These are phyloP conservation scores for Lactarius evosmus DNA, from an alignment of 768 basidiomycete species.

Conservation along the genomic window DNA sequence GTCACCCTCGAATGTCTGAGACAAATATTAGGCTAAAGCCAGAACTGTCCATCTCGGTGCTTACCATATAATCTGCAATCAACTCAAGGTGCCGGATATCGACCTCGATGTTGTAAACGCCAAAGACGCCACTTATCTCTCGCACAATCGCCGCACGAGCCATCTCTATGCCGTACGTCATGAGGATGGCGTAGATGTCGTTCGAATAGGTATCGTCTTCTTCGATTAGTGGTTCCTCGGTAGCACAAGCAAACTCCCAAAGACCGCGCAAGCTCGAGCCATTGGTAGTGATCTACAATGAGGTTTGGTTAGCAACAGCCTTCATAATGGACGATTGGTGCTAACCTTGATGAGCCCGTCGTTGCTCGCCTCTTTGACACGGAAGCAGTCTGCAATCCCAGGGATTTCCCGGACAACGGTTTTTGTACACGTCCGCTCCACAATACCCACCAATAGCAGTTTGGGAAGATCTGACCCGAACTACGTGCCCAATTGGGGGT, in stretches of 20 bases:
- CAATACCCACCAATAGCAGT: conserved; percentile 86
- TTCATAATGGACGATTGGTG: conserved; percentile 18
- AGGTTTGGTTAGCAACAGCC: not conserved
- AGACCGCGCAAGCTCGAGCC: conserved; percentile 91
- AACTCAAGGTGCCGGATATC: conserved; percentile 91
- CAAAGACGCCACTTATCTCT: conserved; percentile 91
- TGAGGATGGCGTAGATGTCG: conserved; percentile 88
- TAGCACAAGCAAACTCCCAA: conserved; percentile 64
- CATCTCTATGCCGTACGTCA: conserved; percentile 96
- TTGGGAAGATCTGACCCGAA: conserved; percentile 89
- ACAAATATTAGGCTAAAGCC: conserved; percentile 5
- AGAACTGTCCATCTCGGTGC: conserved; percentile 31
- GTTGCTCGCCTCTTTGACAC: conserved; percentile 56
- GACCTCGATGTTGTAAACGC: conserved; percentile 93
- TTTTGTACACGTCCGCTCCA: conserved; percentile 81
- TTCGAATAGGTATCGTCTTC: conserved; percentile 86
- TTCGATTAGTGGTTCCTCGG: conserved; percentile 54
- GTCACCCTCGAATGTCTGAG: conserved; percentile 96
- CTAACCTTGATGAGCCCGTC: conserved; percentile 51
- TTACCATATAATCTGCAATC: conserved; percentile 99
- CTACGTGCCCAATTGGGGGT: conserved; percentile 40
- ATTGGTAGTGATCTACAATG: conserved; percentile 71
- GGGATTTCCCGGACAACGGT: conserved; percentile 89
- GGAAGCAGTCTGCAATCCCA: conserved; percentile 85
- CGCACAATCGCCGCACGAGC: conserved; percentile 86